Evolutionary conservation across 1,284 basidiomycete species (phyloP).

Genomic region (Chiua sp.): DNA sequence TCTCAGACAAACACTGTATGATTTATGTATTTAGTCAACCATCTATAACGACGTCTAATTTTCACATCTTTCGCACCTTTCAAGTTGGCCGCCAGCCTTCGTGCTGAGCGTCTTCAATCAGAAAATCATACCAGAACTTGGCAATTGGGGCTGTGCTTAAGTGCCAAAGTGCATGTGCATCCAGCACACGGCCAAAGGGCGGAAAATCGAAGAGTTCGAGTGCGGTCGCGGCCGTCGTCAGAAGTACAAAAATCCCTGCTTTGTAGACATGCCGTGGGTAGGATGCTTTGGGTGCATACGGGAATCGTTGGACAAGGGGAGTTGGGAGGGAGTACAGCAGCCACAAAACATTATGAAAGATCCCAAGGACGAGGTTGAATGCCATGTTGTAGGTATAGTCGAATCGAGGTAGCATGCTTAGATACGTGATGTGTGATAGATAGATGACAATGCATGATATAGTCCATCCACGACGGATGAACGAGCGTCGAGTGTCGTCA

Average conservation of each 20-base stretch:
- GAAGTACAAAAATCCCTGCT: constrained; percentile 65
- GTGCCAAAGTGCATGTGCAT: constrained; percentile 98
- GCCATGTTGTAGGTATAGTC: constrained; percentile 96
- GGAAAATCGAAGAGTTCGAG: constrained; percentile 96
- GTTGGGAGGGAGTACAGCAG: constrained; percentile 66
- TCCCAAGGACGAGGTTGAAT: constrained; percentile 83
- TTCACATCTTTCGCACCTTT: constrained; percentile 19
- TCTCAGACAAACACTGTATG: constrained; percentile 6
- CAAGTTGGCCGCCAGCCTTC: constrained; percentile 49
- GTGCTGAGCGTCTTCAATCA: constrained; percentile 72
- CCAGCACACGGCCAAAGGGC: constrained; percentile 77
- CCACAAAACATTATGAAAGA: constrained; percentile 89
- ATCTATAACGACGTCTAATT: constrained; percentile 7
- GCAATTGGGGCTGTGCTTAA: constrained; percentile 84
- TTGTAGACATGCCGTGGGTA: constrained; percentile 59
- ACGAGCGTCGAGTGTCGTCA: constrained; percentile 11
- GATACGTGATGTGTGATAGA: constrained; percentile 77
- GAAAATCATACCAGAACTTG: constrained; percentile 84
- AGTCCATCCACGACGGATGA: constrained; percentile 44
- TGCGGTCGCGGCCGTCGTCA: constrained; percentile 79
- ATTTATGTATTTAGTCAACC: constrained; percentile 11
- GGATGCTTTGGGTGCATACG: constrained; percentile 55
- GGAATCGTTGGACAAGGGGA: constrained; percentile 58
- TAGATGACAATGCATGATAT: constrained; percentile 56
- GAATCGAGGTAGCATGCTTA: constrained; percentile 80